phyloP scores from a whole-genome alignment of 108 stramenopile genomes.

The Stephanodiscus triporus region DNA sequence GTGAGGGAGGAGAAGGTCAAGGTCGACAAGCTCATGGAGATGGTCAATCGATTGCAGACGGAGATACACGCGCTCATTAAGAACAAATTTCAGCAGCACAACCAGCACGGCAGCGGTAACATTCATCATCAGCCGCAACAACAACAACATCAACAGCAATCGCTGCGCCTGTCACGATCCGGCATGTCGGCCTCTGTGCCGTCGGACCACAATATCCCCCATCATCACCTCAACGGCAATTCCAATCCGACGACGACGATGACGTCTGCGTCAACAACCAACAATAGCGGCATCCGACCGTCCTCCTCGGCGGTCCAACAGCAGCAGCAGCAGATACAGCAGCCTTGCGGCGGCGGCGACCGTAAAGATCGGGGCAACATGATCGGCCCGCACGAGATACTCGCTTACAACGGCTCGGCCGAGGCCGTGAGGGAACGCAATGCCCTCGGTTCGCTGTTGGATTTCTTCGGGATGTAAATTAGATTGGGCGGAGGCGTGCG shows the following conservation, averaged over 20 bases:
- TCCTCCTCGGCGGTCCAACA: background rate
- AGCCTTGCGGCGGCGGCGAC: too few relatives aligned
- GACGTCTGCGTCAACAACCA: background rate
- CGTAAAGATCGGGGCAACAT: background rate
- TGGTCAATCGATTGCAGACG: slow-evolving; percentile 58
- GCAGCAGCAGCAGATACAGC: background rate
- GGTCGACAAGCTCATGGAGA: slow-evolving; percentile 52
- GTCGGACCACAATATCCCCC: background rate
- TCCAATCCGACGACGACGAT: background rate
- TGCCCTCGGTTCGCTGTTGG: slow-evolving; percentile 46
- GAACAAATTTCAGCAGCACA: slow-evolving; percentile 41
- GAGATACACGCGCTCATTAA: slow-evolving; percentile 61
- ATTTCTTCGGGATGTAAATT: slow-evolving; percentile 55
- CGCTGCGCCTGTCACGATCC: background rate
- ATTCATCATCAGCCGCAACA: slow-evolving; percentile 2
- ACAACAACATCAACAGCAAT: background rate
- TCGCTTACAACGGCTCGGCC: slow-evolving; percentile 49
- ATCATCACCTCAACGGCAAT: background rate
- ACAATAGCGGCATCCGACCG: background rate
- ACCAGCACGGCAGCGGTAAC: slow-evolving; percentile 2
- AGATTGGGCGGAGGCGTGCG: background rate
- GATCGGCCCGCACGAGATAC: slow-evolving; percentile 52
- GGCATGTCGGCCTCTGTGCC: background rate
- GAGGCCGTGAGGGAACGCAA: slow-evolving; percentile 54
- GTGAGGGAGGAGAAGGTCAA: slow-evolving; percentile 49